Evolutionary conservation across 2,329 filamentous ascomycete species (phyloP).

Genomic region (Byssoonygena ceratinophila): DNA sequence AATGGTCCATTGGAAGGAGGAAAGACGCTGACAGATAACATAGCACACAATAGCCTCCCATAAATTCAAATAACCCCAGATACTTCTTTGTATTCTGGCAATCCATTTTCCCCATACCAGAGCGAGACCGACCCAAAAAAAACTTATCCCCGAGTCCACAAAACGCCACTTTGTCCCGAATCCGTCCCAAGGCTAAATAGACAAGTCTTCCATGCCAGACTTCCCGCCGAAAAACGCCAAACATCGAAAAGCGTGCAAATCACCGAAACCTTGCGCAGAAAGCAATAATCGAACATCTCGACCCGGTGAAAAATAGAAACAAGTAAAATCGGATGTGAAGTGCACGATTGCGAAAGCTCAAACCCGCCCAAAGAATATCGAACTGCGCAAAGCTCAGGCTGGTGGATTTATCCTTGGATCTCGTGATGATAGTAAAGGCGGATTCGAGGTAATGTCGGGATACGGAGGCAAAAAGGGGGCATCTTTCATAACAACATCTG

Average conservation of each 20-base stretch:
- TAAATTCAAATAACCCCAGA: constrained; percentile 1
- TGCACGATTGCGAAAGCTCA: not conserved
- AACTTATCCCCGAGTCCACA: not conserved
- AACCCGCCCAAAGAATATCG: not conserved
- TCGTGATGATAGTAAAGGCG: constrained; percentile 2
- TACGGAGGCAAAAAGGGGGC: not conserved
- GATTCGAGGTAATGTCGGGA: not conserved
- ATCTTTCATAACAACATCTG: constrained; percentile 16
- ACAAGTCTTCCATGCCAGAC: constrained; percentile 6
- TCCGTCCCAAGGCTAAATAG: constrained; percentile 9
- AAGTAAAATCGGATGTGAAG: not conserved
- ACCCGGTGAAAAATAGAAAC: not conserved
- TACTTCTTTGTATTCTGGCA: constrained; percentile 6
- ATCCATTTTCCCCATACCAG: constrained; percentile 11
- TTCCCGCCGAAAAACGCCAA: constrained; percentile 6
- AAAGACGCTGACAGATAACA: constrained; percentile 2
- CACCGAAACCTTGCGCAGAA: constrained; percentile 5
- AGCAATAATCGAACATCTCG: constrained; percentile 6
- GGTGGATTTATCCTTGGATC: constrained; percentile 10
- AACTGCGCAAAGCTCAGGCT: not conserved
- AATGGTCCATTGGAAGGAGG: not conserved
- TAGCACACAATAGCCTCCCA: constrained; percentile 9
- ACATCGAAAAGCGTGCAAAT: not conserved
- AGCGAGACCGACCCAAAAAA: not conserved
- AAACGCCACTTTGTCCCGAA: constrained; percentile 6